Percentiles rank a stretch among this genome's conserved stretches.
These are phyloP conservation scores for Aureobasidium lini DNA, from an alignment of 2,329 filamentous ascomycete genomes.

Conservation along the genomic window DNA sequence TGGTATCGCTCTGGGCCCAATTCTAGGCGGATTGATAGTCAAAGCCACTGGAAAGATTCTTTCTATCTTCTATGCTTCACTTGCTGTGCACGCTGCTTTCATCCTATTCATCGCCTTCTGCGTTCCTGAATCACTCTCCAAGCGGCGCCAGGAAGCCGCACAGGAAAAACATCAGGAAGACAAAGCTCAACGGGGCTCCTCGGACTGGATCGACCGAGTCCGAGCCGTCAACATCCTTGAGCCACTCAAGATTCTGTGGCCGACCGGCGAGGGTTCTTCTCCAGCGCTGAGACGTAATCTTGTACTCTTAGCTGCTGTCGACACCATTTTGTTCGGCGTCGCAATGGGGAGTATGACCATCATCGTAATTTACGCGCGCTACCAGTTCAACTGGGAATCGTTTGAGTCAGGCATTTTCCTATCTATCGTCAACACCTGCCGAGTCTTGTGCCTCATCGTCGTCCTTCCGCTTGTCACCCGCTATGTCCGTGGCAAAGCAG, in stretches of 20 bases:
- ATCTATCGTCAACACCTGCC: slow-evolving; percentile 66
- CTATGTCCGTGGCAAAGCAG: slow-evolving; percentile 56
- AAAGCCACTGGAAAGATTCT: slow-evolving; percentile 66
- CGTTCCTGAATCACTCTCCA: slow-evolving; percentile 78
- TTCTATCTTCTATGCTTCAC: slow-evolving; percentile 74
- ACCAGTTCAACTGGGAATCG: slow-evolving; percentile 73
- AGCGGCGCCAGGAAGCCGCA: slow-evolving; percentile 61
- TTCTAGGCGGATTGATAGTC: slow-evolving; percentile 73
- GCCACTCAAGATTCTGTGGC: slow-evolving; percentile 71
- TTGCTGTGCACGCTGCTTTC: slow-evolving; percentile 67
- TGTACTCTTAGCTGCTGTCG: slow-evolving; percentile 69
- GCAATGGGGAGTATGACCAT: slow-evolving; percentile 77
- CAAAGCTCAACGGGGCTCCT: slow-evolving; percentile 27
- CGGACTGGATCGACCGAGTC: slow-evolving; percentile 38
- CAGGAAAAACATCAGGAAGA: slow-evolving; percentile 56
- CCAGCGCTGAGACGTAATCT: slow-evolving; percentile 66
- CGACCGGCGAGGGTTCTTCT: slow-evolving; percentile 57
- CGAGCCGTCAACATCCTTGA: slow-evolving; percentile 58
- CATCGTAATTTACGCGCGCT: slow-evolving; percentile 74
- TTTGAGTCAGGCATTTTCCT: slow-evolving; percentile 75
- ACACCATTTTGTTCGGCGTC: slow-evolving; percentile 73
- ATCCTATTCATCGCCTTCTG: slow-evolving; percentile 62
- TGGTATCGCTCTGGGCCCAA: slow-evolving; percentile 81
- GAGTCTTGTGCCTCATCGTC: slow-evolving; percentile 67
- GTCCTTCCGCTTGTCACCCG: slow-evolving; percentile 72